Percentiles rank a stretch among this genome's conserved stretches.
Conservation (phyloP, 2,329 filamentous ascomycete genomes). For the Claviceps monticola region DNA sequence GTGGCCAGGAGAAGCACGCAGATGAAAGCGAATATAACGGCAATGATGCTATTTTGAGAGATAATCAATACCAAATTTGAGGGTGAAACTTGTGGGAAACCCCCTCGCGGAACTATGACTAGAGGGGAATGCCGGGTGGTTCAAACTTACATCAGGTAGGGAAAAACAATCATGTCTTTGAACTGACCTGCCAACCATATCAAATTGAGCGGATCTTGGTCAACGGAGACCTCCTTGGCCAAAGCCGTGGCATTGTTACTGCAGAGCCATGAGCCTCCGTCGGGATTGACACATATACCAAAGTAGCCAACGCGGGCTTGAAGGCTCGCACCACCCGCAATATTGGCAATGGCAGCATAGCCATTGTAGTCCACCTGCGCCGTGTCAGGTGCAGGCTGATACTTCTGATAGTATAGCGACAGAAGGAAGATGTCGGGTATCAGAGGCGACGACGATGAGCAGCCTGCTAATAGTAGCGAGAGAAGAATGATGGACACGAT, state of each 20-base stretch:
- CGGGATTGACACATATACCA: constrained; percentile 88
- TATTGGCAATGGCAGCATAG: constrained; percentile 73
- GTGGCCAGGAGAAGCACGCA: constrained; percentile 91
- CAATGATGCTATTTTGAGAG: constrained; percentile 59
- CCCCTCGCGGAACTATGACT: too few species aligned
- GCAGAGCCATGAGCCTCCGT: constrained; percentile 84
- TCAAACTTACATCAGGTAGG: constrained; percentile 70
- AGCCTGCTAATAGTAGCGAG: constrained; percentile 83
- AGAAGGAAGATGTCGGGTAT: constrained; percentile 96
- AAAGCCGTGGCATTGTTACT: constrained; percentile 93
- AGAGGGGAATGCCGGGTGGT: neutral
- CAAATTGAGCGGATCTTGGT: constrained; percentile 91
- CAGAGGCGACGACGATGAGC: constrained; percentile 87
- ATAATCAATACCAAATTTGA: too few species aligned
- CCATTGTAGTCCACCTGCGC: constrained; percentile 86
- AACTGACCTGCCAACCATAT: constrained; percentile 96
- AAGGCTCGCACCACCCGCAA: constrained; percentile 70
- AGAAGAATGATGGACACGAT: constrained; percentile 86
- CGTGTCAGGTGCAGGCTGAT: constrained; percentile 68
- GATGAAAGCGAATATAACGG: constrained; percentile 92
- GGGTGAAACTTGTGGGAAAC: too few species aligned
- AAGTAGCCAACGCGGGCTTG: constrained; percentile 96
- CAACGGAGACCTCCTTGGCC: constrained; percentile 74
- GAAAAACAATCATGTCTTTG: constrained; percentile 97
- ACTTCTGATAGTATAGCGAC: constrained; percentile 89